Evolutionary conservation across 2,329 filamentous ascomycete genomes (phyloP), one percentile per base, ranked within the genome.

Genomic region (Xylaria sp.): DNA sequence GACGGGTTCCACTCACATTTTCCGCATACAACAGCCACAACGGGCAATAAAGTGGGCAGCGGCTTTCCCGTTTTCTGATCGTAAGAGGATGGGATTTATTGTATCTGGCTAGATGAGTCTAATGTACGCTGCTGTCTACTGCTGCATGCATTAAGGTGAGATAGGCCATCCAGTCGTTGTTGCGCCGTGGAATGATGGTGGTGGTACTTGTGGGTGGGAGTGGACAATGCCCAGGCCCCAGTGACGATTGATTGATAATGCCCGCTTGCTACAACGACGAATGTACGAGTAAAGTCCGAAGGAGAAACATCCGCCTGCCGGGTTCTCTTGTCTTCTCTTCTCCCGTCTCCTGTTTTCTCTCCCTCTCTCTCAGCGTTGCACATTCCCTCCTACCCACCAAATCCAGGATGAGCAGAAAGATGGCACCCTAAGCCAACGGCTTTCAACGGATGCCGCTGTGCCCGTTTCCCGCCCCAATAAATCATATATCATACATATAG

Each of bases 11-110:
- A 30, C 59, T 12, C 58, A 66, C 52, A 63, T 62, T 30, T 23
- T 46, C 72, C 74, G 74, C 74, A 65, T 75, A 70, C 20, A 74
- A 71, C 68, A 74, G 68, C 74, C 73, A 41, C 69, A 74, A 72
- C 57, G 23, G 70, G 74, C 66, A 74, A 74, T 66, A 63, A 55
- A 48, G 46, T 60, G 57, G 63, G 25, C 52, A 36, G 10, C 20
- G 41, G 8, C 32, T 61, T 58, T 58, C 39, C 41, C 52, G n/a
- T 36, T 12, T 66, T 56, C 48, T 59, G 57, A 58, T 15, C 23
- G 23, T 32, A 23, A 45, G 53, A 52, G 18, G 25, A 55, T n/a
- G 46, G 61, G 41, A 8, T 32, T 63, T 13, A 43, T 30, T 18
- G 13, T 15, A 25, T 55, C 25, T 53, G 50, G 52, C 57, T 30